Conservation (phyloP, 257 asterid genomes). For the Nicotiana noctiflora region DNA sequence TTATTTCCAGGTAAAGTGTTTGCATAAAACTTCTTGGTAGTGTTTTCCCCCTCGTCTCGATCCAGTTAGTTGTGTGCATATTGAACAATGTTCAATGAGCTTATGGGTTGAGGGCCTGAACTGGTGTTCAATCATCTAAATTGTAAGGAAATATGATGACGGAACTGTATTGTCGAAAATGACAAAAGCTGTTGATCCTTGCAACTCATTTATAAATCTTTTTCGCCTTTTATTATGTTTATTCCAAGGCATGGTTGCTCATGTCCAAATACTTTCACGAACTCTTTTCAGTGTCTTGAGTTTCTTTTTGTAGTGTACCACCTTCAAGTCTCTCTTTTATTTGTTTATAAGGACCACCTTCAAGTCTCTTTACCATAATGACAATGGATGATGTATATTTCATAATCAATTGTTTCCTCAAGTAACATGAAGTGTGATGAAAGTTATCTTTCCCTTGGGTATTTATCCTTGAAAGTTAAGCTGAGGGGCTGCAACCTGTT, state of each 20-base stretch:
- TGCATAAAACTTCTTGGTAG: background rate
- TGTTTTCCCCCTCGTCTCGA: background rate
- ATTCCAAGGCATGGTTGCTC: background rate
- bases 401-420: background rate
- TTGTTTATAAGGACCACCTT: background rate
- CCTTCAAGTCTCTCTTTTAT: background rate
- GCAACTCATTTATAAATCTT: background rate
- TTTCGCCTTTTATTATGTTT: background rate
- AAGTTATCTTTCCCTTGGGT: background rate
- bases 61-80: background rate
- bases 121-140: background rate
- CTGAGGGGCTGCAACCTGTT: background rate
- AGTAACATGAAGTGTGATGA: background rate
- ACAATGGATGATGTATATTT: background rate
- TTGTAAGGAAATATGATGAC: background rate
- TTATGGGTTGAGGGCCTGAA: background rate
- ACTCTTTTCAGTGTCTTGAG: background rate
- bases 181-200: background rate
- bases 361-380: background rate
- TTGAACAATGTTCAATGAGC: background rate
- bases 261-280: background rate
- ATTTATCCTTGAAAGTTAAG: background rate
- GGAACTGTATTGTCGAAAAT: background rate
- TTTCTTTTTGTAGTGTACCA: background rate
- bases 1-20: conserved; percentile 64